Evolutionary conservation across 768 basidiomycete genomes (phyloP), one percentile per base, ranked within the genome.

Genomic region (Rickenella mellea): DNA sequence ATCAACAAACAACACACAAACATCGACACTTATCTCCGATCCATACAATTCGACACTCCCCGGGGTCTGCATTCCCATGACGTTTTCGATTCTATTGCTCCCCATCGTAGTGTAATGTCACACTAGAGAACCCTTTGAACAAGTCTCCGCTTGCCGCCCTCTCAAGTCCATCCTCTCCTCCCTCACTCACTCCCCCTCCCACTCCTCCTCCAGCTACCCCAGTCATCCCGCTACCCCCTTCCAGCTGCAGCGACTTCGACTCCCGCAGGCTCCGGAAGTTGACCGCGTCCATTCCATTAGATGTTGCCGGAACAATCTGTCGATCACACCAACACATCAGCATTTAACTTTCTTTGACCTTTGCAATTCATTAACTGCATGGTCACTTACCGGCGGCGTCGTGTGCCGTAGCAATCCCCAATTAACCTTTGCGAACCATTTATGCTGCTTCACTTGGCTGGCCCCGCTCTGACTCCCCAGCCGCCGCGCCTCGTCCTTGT

Each of bases 391-490:
- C 67, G 96, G 96, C 41, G 96, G 96, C 57, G 80, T 80, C 51
- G 78, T 83, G 63, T 98, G 85, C 52, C 96, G 74, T 58, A 99
- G 65, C 43, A 99, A 69, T 19, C 94, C 96, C 96, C 94, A 99
- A 65, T 90, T 93, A 57, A 94, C 80, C 54, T 90, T 91, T 22
- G 70, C 67, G 68, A 99, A 99, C 96, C 96, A 99, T 60, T 89
- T 92, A 74, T 98, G 96, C 44, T 87, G 83, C 68, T 98, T 99
- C 54, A 99, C 92, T 64, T 99, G 96, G 57, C 91, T 94, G 43
- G 96, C 96, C 21, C 96, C 96, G 51, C 81, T 90, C 63, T 76
- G 81, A 62, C 89, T 90, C 33, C 96, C 96, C 27, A 98, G 62
- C 47, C 96, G 74, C 43, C 76, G 81, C 56, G 74, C 69, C 62